Base-by-base conservation (phyloP, 2,329 filamentous ascomycete species). In the Xylariaceae sp. region DNA sequence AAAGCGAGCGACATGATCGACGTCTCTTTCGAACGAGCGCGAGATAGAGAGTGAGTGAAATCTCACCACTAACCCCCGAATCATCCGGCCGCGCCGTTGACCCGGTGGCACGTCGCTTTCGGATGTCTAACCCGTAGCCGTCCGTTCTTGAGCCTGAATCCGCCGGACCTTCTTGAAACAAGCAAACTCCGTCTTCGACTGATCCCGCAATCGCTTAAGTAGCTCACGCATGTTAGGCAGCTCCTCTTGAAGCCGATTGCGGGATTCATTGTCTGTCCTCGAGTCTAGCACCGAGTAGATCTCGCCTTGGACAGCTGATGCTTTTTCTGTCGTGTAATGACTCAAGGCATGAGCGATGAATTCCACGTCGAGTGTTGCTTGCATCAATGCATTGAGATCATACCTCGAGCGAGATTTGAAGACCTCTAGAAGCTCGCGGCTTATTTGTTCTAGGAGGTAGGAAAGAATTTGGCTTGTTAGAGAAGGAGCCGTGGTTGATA, bases 281-380 rank as follows among this genome's bases (percentile, higher is more conserved):
- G 84, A 81, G 69, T 99, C 94, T 12, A 99, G 76, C 68, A 94
- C 90, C 61, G 94, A 83, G 71, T 97, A 99, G 47, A 99, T 92
- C 69, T 91, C 84, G 63, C 87, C 87, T 74, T 97, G 94, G 11
- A 89, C 79, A 68, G 91, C 84, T 6, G 84, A 85, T 2, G 91
- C 89, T 49, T 84, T 80, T 54, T 95, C 88, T 0, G 89, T 94
- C 0, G 89, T 94, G 71, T 95, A 99, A 63, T 91, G 86, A 57
- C 83, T 88, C 35, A 99, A 80, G 4, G 92, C 96, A 74, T 99
- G 94, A 0, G 91, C 89, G 54, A 97, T 86, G 68, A 99, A 97
- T 72, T 99, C 94, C 1, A 96, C 91, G 67, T 99, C 94, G 1
- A 99, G 82, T 0, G 94, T 99, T 1, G 95, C 95, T 73, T 99